Conservation (phyloP, 768 basidiomycete species). For the Mycena maculata region DNA sequence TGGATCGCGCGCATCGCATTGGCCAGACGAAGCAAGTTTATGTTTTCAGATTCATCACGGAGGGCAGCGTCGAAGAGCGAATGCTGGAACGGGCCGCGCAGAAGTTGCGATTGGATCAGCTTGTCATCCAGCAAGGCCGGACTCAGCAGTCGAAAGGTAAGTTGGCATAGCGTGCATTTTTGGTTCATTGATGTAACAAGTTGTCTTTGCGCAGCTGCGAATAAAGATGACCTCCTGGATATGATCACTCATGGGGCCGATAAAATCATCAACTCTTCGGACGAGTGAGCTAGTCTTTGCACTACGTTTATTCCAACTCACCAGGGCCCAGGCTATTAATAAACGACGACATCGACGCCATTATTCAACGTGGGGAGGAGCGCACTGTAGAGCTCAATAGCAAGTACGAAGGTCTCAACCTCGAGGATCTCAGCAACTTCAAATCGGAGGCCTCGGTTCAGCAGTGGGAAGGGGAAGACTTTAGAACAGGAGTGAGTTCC, state of each 20-base stretch:
- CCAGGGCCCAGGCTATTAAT: conserved; percentile 66
- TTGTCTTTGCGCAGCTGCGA: conserved; percentile 67
- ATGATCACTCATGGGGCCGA: conserved; percentile 99
- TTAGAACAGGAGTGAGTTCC: conserved; percentile 73
- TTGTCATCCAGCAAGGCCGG: conserved; percentile 96
- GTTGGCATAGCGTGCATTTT: conserved; percentile 32
- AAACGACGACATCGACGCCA: conserved; percentile 93
- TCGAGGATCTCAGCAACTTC: conserved; percentile 97
- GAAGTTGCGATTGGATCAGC: conserved; percentile 93
- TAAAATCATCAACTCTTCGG: conserved; percentile 87
- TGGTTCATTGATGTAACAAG: conserved; percentile 9
- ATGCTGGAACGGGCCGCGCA: conserved; percentile 96
- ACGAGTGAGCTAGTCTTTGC: conserved; percentile 64
- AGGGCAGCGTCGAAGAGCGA: conserved; percentile 95
- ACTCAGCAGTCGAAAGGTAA: conserved; percentile 82
- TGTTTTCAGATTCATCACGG: conserved; percentile 96
- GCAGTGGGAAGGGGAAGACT: conserved; percentile 97
- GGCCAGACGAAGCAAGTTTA: conserved; percentile 98
- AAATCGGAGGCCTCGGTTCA: conserved; percentile 92
- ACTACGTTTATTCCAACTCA: not conserved
- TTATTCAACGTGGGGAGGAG: conserved; percentile 92
- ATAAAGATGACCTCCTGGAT: conserved; percentile 95
- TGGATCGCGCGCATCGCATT: conserved; percentile 97
- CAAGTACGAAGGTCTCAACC: conserved; percentile 92
- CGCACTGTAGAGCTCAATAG: conserved; percentile 88